These are phyloP conservation scores for Teratosphaeria pseudoeucalypti DNA, from an alignment of 2,329 filamentous ascomycete genomes.

Conservation along the genomic window DNA sequence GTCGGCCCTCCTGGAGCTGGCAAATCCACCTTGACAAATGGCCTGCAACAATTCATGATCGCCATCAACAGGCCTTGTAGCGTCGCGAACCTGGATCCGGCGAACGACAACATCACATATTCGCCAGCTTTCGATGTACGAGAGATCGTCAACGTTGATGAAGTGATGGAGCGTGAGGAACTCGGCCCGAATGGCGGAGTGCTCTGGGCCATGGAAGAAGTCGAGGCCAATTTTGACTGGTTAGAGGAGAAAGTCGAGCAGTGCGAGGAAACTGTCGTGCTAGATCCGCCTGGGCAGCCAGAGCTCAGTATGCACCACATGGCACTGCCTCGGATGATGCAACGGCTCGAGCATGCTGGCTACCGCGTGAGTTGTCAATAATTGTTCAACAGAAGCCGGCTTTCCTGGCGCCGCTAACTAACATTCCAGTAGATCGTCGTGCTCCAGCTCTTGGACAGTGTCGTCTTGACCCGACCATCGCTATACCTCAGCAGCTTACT, in stretches of 20 bases:
- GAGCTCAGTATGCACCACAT: conserved; percentile 95
- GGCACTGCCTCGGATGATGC: conserved; percentile 84
- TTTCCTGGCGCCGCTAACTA: conserved; percentile 24
- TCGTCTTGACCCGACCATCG: conserved; percentile 84
- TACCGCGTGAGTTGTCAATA: conserved; percentile 66
- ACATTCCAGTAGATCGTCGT: conserved; percentile 63
- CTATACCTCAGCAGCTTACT: conserved; percentile 91
- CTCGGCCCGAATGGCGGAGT: conserved; percentile 89
- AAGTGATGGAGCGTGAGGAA: conserved; percentile 85
- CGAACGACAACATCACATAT: conserved; percentile 87
- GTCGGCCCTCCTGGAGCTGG: conserved; percentile 82
- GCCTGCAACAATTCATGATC: conserved; percentile 96
- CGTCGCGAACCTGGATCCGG: conserved; percentile 91
- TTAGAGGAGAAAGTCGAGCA: conserved; percentile 69
- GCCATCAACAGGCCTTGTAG: conserved; percentile 92
- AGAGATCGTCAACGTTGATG: conserved; percentile 77
- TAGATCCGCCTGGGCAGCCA: conserved; percentile 94
- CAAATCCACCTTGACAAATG: conserved; percentile 97
- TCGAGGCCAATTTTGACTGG: conserved; percentile 92
- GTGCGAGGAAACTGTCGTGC: conserved; percentile 77
- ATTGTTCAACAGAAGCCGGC: conserved; percentile 1
- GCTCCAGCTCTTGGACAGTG: conserved; percentile 86
- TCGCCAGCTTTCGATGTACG: conserved; percentile 84
- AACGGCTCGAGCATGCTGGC: conserved; percentile 76
- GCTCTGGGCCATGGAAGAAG: conserved; percentile 85